Evolutionary conservation across 441 rosid genomes (phyloP), one percentile per base, ranked within the genome.

Genomic region (Adansonia grandidieri): DNA sequence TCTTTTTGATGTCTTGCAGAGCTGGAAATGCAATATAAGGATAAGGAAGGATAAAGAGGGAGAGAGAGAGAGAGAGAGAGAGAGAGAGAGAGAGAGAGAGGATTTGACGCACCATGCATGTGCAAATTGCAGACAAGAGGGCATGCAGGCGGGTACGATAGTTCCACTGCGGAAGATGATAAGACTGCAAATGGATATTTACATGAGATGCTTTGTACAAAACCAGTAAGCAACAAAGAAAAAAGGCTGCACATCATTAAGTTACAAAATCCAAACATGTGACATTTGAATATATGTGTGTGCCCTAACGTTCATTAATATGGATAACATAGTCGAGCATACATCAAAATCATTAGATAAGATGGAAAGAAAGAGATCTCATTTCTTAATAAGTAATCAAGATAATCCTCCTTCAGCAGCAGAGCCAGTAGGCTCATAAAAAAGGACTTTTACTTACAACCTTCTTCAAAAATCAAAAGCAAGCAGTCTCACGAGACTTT

Each of bases 401-500:
- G 65, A 82, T 69, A 14, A 77, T 80, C 56, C 48, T 66, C 63
- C 77, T 79, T 69, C 32, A 87, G 86, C 22, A 90, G 77, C 0
- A 82, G 89, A 22, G 80, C 81, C 74, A 90, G 82, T 44, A 75
- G 69, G 57, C 69, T 84, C 76, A 82, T 82, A 8, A 89, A 80
- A 10, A 13, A 65, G 60, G 74, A 70, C 60, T 60, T 50, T 44
- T 50, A 44, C 60, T 50, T 70, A 13, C 44, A 50, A 50, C 13
- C 32, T 19, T 70, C 60, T 24, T 70, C 73, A 50, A 65, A 83
- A 70, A 89, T 84, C 80, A 85, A 71, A 57, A 78, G 74, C 58
- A 83, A 79, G 94, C 97, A 74, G 80, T 83, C 76, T 80, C 83
- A 71, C 92, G 86, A 54, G 89, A 88, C 72, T 85, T 83, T 4